Conservation (phyloP, 1,139 yeast genomes). For the Suhomyces bolitotheri region DNA sequence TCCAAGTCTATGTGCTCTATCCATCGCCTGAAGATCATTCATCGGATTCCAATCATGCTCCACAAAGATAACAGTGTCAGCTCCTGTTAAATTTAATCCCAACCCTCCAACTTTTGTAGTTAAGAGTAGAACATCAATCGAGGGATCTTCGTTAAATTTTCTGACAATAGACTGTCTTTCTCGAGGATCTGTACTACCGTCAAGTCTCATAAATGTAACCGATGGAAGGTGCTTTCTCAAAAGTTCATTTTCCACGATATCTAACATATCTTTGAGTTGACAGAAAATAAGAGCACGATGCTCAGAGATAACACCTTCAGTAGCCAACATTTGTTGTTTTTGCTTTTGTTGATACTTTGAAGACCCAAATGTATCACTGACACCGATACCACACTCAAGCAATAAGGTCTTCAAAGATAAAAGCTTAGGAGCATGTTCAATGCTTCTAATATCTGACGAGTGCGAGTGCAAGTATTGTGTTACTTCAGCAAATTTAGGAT, state of each 20-base stretch:
- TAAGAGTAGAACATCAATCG: slow-evolving; percentile 85
- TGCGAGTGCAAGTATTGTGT: slow-evolving; percentile 57
- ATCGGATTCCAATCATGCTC: slow-evolving; percentile 99
- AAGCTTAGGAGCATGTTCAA: slow-evolving; percentile 88
- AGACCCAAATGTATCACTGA: slow-evolving; percentile 47
- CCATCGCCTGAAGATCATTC: slow-evolving; percentile 99
- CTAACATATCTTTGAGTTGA: slow-evolving; percentile 96
- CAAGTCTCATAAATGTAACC: slow-evolving; percentile 92
- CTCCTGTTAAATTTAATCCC: slow-evolving; percentile 96
- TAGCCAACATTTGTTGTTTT: slow-evolving; percentile 39
- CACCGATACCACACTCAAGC: slow-evolving; percentile 93
- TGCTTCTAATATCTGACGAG: slow-evolving; percentile 63
- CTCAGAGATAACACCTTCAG: slow-evolving; percentile 83
- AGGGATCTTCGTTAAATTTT: slow-evolving; percentile 93
- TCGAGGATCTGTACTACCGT: slow-evolving; percentile 92
- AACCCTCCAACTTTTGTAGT: slow-evolving; percentile 99
- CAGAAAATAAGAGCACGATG: slow-evolving; percentile 96
- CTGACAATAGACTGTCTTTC: slow-evolving; percentile 90
- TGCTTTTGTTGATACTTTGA: slow-evolving; percentile 31
- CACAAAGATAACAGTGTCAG: slow-evolving; percentile 96
- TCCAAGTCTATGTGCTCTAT: slow-evolving; percentile 96
- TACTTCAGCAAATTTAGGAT: slow-evolving; percentile 78
- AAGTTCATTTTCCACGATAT: slow-evolving; percentile 89
- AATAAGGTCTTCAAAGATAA: slow-evolving; percentile 78
- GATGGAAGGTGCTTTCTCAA: slow-evolving; percentile 82